Percentiles rank a stretch among this genome's conserved stretches.
Conservation (phyloP, 1,284 basidiomycete species). For the Pseudozyma thailandica region DNA sequence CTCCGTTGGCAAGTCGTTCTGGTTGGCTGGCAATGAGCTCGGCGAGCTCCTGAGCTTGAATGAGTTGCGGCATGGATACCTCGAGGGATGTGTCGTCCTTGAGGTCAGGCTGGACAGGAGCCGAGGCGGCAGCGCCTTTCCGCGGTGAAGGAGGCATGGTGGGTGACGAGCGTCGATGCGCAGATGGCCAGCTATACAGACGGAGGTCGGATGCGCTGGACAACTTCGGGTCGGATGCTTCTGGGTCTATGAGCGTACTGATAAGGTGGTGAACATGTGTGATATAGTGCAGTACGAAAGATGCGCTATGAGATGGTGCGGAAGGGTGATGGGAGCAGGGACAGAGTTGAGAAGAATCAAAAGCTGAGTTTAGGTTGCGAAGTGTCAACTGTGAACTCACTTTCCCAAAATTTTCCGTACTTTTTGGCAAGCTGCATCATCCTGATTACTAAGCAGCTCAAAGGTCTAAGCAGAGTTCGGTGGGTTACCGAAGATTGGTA, state of each 20-base stretch:
- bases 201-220: not conserved
- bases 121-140: constrained; percentile 13
- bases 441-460: constrained; percentile 23
- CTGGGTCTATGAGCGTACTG: not conserved
- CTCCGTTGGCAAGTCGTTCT: constrained; percentile 33
- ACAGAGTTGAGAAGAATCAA: constrained; percentile 11
- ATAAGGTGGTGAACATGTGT: not conserved
- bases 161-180: not conserved
- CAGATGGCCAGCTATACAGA: not conserved
- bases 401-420: constrained; percentile 40
- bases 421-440: constrained; percentile 14
- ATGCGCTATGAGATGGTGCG: not conserved
- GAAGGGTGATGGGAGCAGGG: constrained; percentile 3
- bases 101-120: not conserved
- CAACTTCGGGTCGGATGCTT: not conserved
- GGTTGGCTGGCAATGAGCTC: constrained; percentile 43
- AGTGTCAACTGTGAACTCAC: constrained; percentile 1
- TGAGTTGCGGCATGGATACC: constrained; percentile 16
- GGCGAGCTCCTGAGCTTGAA: constrained; percentile 36
- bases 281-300: too few relatives aligned
- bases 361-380: constrained; percentile 15
- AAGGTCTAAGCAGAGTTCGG: too few relatives aligned
- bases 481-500: too few relatives aligned
- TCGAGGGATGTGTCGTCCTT: not conserved
- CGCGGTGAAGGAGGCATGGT: constrained; percentile 30